These are phyloP conservation scores for Favolaschia claudopus DNA, from an alignment of 768 basidiomycete genomes.

Conservation along the genomic window DNA sequence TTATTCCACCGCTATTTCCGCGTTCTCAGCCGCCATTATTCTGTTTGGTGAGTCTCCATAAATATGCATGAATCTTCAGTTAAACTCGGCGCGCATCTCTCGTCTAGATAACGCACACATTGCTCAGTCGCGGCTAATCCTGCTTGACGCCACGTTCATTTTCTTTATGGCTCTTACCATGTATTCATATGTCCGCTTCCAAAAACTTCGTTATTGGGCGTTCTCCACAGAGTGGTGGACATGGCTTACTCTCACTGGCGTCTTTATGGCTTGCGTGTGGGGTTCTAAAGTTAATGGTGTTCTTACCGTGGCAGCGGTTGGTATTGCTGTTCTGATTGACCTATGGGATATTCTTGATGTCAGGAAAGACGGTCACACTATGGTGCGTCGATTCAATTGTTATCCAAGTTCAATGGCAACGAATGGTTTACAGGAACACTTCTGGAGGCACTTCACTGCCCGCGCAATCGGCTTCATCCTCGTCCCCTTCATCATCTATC, in stretches of 20 bases:
- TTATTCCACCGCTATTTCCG: conserved; percentile 89
- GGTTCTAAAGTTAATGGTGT: conserved; percentile 98
- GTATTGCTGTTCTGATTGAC: conserved; percentile 90
- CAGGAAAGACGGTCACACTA: conserved; percentile 71
- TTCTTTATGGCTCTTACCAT: conserved; percentile 97
- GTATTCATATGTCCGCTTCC: conserved; percentile 92
- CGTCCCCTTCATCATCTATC: conserved; percentile 89
- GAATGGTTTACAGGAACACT: conserved; percentile 69
- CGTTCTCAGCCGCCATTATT: conserved; percentile 87
- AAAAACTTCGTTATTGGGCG: conserved; percentile 90
- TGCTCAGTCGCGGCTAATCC: conserved; percentile 94
- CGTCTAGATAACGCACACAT: conserved; percentile 91
- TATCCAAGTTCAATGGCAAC: background rate
- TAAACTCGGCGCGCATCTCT: background rate
- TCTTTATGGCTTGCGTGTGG: conserved; percentile 95
- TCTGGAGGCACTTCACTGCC: conserved; percentile 88
- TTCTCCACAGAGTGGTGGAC: conserved; percentile 94
- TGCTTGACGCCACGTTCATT: conserved; percentile 92
- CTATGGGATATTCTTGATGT: conserved; percentile 94
- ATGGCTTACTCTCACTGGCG: conserved; percentile 90
- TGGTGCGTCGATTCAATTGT: conserved; percentile 57
- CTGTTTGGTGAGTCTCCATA: conserved; percentile 89
- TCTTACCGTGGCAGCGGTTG: conserved; percentile 88
- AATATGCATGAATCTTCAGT: background rate
- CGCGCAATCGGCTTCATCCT: conserved; percentile 85